These are phyloP conservation scores for Lepiota brunneoincarnata DNA, from an alignment of 768 basidiomycete genomes.

Conservation along the genomic window DNA sequence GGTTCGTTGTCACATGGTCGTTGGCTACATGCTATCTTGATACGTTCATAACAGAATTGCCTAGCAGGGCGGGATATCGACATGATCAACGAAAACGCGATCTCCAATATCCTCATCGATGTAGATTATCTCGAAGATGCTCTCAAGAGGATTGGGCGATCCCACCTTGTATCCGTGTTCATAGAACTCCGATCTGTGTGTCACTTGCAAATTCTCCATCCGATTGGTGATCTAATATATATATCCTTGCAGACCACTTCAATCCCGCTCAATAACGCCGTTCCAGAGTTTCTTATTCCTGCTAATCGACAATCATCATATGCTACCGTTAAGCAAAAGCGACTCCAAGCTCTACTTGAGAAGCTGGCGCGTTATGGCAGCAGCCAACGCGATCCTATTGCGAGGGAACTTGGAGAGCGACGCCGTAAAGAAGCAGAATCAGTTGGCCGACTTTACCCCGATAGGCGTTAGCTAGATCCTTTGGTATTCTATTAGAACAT, in stretches of 20 bases:
- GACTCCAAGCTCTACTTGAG: slow-evolving; percentile 71
- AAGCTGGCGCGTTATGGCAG: slow-evolving; percentile 73
- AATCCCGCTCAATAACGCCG: slow-evolving; percentile 68
- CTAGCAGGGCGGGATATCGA: slow-evolving; percentile 71
- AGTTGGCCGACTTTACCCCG: slow-evolving; percentile 71
- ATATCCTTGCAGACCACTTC: slow-evolving; percentile 53
- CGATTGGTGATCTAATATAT: slow-evolving; percentile 5
- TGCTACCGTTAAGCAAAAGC: slow-evolving; percentile 62
- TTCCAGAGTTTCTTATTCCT: slow-evolving; percentile 79
- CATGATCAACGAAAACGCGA: slow-evolving; percentile 85
- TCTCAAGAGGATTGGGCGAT: slow-evolving; percentile 70
- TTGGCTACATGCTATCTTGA: background rate
- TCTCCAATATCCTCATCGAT: slow-evolving; percentile 83
- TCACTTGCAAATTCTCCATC: background rate
- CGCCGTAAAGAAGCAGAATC: slow-evolving; percentile 77
- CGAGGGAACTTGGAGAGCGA: slow-evolving; percentile 67
- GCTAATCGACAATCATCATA: slow-evolving; percentile 67
- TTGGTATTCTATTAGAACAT: slow-evolving; percentile 12
- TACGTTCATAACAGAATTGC: slow-evolving; percentile 53
- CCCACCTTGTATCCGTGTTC: slow-evolving; percentile 71
- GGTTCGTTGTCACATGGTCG: slow-evolving; percentile 46
- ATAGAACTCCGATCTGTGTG: slow-evolving; percentile 75
- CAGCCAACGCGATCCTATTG: slow-evolving; percentile 53
- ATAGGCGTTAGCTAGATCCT: slow-evolving; percentile 43
- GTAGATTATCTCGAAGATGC: slow-evolving; percentile 89